phyloP scores from a whole-genome alignment of 495 filamentous ascomycete species.

The Letharia lupina region DNA sequence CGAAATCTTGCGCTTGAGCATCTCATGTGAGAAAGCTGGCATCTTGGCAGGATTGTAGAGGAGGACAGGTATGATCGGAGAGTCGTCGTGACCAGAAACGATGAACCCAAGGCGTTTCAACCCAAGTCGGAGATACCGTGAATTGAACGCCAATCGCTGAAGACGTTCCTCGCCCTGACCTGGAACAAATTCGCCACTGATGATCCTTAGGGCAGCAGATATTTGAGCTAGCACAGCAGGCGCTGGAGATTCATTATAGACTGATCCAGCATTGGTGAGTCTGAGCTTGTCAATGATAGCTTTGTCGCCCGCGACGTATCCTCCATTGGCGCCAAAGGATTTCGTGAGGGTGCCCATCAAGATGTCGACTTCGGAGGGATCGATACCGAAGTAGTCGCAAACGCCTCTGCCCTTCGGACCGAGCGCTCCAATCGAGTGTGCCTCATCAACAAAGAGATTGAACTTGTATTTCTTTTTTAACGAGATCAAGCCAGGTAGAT shows the following conservation, averaged over 20 bases:
- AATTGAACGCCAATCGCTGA: slow-evolving; percentile 96
- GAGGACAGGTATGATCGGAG: slow-evolving; percentile 87
- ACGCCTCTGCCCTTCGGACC: slow-evolving; percentile 84
- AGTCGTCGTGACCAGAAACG: slow-evolving; percentile 93
- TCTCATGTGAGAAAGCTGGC: slow-evolving; percentile 95
- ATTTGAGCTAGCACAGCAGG: slow-evolving; percentile 88
- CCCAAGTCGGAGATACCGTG: slow-evolving; percentile 89
- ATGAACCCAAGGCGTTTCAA: slow-evolving; percentile 97
- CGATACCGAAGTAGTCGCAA: slow-evolving; percentile 92
- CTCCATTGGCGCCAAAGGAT: slow-evolving; percentile 96
- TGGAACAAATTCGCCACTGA: slow-evolving; percentile 75
- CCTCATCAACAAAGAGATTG: slow-evolving; percentile 89
- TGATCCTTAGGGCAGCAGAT: slow-evolving; percentile 70
- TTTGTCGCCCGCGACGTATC: slow-evolving; percentile 88
- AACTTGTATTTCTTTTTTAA: slow-evolving; percentile 96
- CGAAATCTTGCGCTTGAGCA: slow-evolving; percentile 96
- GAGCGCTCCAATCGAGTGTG: slow-evolving; percentile 90
- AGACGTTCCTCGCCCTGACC: slow-evolving; percentile 94
- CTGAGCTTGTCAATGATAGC: slow-evolving; percentile 85
- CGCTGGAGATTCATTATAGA: slow-evolving; percentile 81
- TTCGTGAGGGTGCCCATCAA: slow-evolving; percentile 98
- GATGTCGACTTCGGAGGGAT: slow-evolving; percentile 81
- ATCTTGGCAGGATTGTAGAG: slow-evolving; percentile 97
- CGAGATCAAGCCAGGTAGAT: slow-evolving; percentile 74
- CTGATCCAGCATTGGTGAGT: slow-evolving; percentile 71